These are phyloP conservation scores for Phyllosticta paracitricarpa DNA, from an alignment of 2,329 filamentous ascomycete genomes.

Conservation along the genomic window DNA sequence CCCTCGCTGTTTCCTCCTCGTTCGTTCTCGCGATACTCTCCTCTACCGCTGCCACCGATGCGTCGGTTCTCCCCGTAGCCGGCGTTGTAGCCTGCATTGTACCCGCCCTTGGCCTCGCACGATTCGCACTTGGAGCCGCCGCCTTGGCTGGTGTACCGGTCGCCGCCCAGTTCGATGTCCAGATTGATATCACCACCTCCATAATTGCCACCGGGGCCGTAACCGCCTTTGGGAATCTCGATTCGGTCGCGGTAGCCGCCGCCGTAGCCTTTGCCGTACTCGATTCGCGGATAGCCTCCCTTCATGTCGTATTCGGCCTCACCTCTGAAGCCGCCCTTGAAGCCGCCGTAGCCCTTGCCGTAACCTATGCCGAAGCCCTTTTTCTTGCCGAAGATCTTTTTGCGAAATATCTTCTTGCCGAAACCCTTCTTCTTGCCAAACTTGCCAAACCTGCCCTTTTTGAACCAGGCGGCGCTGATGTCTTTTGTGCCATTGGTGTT, in stretches of 20 bases:
- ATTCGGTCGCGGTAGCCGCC: not conserved
- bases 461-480: not conserved
- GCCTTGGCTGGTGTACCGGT: not conserved
- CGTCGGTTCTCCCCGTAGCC: not conserved
- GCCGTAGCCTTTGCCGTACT: not conserved
- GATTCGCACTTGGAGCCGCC: not conserved
- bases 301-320: not conserved
- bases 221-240: not conserved
- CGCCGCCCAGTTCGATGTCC: not conserved
- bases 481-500: not conserved
- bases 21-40: not conserved
- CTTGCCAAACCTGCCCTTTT: not conserved
- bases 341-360: not conserved
- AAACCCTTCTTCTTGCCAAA: not conserved
- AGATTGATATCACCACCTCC: not conserved
- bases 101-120: not conserved
- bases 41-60: not conserved
- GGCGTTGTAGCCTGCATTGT: not conserved
- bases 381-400: not conserved
- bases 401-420: not conserved
- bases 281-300: not conserved
- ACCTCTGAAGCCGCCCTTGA: not conserved
- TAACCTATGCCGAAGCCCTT: not conserved
- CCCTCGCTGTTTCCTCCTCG: not conserved
- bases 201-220: not conserved